A percentile compares a stretch with the other conserved stretches of the same genome.
phyloP scores from a whole-genome alignment of 139 green algal species.

The Picochlorum costavermella region DNA sequence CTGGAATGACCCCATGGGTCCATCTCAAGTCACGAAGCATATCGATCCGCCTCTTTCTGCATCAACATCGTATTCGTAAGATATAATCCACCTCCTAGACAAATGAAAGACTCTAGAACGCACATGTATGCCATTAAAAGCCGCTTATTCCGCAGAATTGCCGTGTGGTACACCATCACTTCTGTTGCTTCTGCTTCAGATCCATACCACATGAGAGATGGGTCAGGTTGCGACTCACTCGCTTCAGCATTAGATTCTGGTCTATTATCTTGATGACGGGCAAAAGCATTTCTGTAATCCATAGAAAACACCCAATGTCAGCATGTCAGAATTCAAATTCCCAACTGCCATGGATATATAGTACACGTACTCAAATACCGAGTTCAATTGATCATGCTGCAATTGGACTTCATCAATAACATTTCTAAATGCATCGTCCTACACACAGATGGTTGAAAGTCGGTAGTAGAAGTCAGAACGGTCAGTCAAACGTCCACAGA shows the following conservation, averaged over 20 bases:
- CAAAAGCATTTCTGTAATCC: neutral
- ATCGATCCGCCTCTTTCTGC: constrained; percentile 39
- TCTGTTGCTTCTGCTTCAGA: constrained; percentile 35
- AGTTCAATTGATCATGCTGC: constrained; percentile 24
- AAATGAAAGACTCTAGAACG: neutral
- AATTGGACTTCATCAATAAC: constrained; percentile 38
- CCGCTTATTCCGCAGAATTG: constrained; percentile 51
- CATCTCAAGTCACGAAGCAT: constrained; percentile 39
- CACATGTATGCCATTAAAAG: constrained; percentile 43
- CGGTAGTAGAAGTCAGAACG: no score
- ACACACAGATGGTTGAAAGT: neutral
- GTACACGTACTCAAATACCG: constrained; percentile 32
- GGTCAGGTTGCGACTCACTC: constrained; percentile 5
- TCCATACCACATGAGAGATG: constrained; percentile 14
- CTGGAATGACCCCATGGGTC: constrained; percentile 34
- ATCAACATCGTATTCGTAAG: constrained; percentile 1
- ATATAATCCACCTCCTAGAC: neutral
- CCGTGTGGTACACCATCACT: constrained; percentile 43
- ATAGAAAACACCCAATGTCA: constrained; percentile 2
- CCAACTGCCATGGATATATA: neutral
- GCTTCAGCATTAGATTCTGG: neutral
- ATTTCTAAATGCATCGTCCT: constrained; percentile 36
- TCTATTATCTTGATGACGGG: neutral
- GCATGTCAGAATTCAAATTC: neutral
- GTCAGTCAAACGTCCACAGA: neutral